phyloP scores from a whole-genome alignment of 192 early-diverging fungal genomes.

The Coemansia sp. region DNA sequence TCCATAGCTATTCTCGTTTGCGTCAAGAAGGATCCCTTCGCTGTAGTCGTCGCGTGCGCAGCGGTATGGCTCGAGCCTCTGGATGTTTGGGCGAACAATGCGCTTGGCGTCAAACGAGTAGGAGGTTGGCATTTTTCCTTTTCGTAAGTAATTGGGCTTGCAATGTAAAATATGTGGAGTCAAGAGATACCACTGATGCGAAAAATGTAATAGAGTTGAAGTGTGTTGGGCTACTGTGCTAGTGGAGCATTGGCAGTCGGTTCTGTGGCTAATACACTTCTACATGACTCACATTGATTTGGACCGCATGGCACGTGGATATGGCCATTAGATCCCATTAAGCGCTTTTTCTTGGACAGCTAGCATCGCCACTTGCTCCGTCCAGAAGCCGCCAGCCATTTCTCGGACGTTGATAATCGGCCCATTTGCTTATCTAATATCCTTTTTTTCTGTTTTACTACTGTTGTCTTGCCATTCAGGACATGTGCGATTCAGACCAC shows the following conservation, averaged over 20 bases:
- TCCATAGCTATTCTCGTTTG: slow-evolving; percentile 98
- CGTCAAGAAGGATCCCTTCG: slow-evolving; percentile 93
- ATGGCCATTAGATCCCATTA: not conserved
- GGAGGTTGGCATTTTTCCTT: slow-evolving; percentile 17
- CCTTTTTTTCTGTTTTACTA: not conserved
- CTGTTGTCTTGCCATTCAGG: not conserved
- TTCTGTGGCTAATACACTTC: no score
- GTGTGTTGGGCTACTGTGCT: no score
- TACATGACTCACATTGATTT: no score
- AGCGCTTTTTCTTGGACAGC: not conserved
- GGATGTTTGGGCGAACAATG: slow-evolving; percentile 80
- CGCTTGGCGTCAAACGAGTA: slow-evolving; percentile 60
- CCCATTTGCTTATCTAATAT: not conserved
- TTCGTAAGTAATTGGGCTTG: not conserved
- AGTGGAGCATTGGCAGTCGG: no score
- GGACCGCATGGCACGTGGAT: no score
- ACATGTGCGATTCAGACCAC: slow-evolving; percentile 11
- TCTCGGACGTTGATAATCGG: no score
- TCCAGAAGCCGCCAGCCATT: not conserved
- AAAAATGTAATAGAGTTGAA: not conserved
- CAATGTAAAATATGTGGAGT: slow-evolving; percentile 3
- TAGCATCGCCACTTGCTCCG: not conserved
- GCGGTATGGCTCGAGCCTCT: slow-evolving; percentile 84
- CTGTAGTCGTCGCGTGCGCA: slow-evolving; percentile 98
- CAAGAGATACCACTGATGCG: not conserved